Evolutionary conservation across 2,329 filamentous ascomycete species (phyloP).

Genomic region (Fusarium cyanostomum): DNA sequence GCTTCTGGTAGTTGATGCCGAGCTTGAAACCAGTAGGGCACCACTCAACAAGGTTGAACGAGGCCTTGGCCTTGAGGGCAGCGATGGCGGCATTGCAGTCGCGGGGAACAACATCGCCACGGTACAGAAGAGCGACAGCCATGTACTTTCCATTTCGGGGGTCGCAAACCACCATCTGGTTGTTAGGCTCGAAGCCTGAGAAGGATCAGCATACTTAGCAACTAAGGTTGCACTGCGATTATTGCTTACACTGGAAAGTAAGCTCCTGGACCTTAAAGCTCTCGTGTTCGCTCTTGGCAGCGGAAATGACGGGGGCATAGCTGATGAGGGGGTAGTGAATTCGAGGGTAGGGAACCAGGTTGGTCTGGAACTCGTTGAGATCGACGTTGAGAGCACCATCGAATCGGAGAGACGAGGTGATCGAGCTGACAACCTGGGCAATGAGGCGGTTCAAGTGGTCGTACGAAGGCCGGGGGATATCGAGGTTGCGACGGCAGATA

Average conservation of each 20-base stretch:
- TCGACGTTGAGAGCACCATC: conserved; percentile 79
- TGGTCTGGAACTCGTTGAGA: conserved; percentile 81
- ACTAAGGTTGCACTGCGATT: background rate
- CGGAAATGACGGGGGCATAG: conserved; percentile 76
- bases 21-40: conserved; percentile 81
- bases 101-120: conserved; percentile 75
- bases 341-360: conserved; percentile 77
- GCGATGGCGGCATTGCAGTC: conserved; percentile 75
- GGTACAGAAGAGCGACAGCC: conserved; percentile 77
- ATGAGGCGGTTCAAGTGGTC: conserved; percentile 79
- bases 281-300: conserved; percentile 82
- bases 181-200: conserved; percentile 78
- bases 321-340: conserved; percentile 80
- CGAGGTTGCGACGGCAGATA: conserved; percentile 77
- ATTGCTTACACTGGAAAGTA: conserved; percentile 73
- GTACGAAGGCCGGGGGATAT: conserved; percentile 74
- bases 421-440: conserved; percentile 78
- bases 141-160: conserved; percentile 81
- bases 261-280: conserved; percentile 86
- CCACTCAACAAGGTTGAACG: conserved; percentile 80
- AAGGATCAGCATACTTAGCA: conserved; percentile 38
- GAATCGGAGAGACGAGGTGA: conserved; percentile 77
- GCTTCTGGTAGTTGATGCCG: conserved; percentile 79
- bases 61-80: conserved; percentile 74
- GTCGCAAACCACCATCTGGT: conserved; percentile 81